phyloP scores from a whole-genome alignment of 306 rosid species.

The Sechiopsis laciniata region DNA sequence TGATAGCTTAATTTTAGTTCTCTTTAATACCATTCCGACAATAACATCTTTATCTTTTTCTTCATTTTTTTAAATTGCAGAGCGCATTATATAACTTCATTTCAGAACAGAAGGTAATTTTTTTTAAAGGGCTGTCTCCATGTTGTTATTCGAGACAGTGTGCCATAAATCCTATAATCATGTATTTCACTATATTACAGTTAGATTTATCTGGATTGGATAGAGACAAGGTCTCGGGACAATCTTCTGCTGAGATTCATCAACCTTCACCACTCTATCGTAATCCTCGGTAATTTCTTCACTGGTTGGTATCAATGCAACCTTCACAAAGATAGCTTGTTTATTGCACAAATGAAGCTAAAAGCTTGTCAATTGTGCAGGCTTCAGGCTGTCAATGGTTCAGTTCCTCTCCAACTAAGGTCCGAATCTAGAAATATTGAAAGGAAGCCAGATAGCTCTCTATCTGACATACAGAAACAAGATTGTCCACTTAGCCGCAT shows the following conservation, averaged over 20 bases:
- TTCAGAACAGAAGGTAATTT: constrained; percentile 65
- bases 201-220: constrained; percentile 62
- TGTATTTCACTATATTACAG: constrained; percentile 41
- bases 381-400: constrained; percentile 31
- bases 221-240: constrained; percentile 83
- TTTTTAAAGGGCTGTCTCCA: constrained; percentile 16
- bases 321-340: constrained; percentile 17
- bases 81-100: constrained; percentile 86
- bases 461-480: constrained; percentile 31
- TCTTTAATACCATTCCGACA: constrained; percentile 19
- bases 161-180: constrained; percentile 21
- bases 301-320: constrained; percentile 15
- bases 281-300: constrained; percentile 43
- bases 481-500: constrained; percentile 23
- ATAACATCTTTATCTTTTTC: background rate
- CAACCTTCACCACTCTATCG: constrained; percentile 32
- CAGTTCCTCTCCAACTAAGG: constrained; percentile 27
- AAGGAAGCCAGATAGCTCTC: constrained; percentile 28
- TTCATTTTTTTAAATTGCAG: constrained; percentile 32
- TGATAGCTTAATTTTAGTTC: constrained; percentile 1
- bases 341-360: constrained; percentile 23
- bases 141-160: constrained; percentile 23
- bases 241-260: constrained; percentile 52
- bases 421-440: constrained; percentile 40
- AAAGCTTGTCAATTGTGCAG: constrained; percentile 40